Evolutionary conservation across 2,329 filamentous ascomycete genomes (phyloP), one percentile per base, ranked within the genome.

Genomic region (Balansia obtecta): DNA sequence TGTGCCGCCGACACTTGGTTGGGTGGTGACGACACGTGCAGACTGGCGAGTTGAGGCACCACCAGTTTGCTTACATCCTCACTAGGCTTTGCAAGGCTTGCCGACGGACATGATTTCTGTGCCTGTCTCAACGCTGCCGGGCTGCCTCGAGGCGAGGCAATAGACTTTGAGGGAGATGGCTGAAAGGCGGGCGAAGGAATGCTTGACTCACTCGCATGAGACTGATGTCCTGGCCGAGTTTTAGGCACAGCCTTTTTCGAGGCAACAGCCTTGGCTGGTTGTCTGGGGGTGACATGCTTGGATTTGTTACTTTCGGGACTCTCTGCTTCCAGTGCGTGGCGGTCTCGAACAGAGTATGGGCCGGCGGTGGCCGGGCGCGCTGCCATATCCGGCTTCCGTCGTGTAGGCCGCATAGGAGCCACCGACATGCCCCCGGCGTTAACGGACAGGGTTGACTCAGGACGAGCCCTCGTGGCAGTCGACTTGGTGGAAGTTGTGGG

Each of bases 281-380:
- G 44, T 59, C 73, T 79, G 1, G 78, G 71, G 6, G 73, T 75
- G 45, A 67, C 65, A 3, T 66, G 61, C 62, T 74, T 80, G 16
- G 69, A 59, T 56, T 67, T 75, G 22, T 64, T 55, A 40, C 60
- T 68, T 43, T 75, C 72, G 1, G 76, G 76, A 55, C 76, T 79
- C 33, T 57, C 62, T 13, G 57, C 50, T 39, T 68, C 66, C 30
- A 65, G 44, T 5, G 54, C 55, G 3, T 67, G 58, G 13, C 76
- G 74, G n/a, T 71, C 71, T 55, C 80, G 70, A 10, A 81, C 73
- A 18, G 80, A 83, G 60, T 84, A 84, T 0, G 80, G 80, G 0
- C 80, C 80, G 11, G 80, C 80, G 12, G 80, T 84, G 12, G 80
- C 80, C 34, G 80, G 80, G 51, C 80, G 72, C 30, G 75, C 68